Base-by-base conservation (phyloP, 148 eudicot genomes). In the Pouteria glomerata region DNA sequence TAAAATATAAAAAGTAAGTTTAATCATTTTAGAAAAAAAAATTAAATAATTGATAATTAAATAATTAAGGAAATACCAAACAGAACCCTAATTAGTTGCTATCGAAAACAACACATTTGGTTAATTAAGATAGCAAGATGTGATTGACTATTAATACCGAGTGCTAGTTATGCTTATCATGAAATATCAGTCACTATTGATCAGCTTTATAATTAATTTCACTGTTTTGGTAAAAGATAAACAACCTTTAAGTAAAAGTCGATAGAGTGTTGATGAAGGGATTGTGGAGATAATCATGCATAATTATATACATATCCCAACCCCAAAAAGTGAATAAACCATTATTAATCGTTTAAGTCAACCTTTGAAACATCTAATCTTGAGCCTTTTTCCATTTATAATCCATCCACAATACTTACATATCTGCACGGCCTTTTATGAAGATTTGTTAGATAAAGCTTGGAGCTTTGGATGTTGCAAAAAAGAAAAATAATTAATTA, bases 391-490 rank as follows among this genome's bases (percentile, higher is more conserved):
- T 39, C 71, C 42, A 44, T 76, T 60, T 72, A 47, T 31, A 66
- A 70, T 76, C 47, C 6, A 58, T 63, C 66, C 45, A 63, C 33
- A n/a, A 72, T 60, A 57, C 48, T 69, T 66, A 37, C 75, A 77
- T 74, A 83, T 83, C 81, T 77, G 71, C 81, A 71, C 81, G 3
- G 53, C 76, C 83, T 83, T 80, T 76, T 21, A 80, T 48, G 79
- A 74, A 66, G 86, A 80, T 83, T 77, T 61, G 47, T 39, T 56
- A 66, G 62, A 39, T 53, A 29, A 19, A 34, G 26, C n/a, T 27
- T 55, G n/a, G 24, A 8, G 55, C 65, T 52, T 71, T 16, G 59
- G 52, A 34, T 63, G 41, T 57, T n/a, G 51, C n/a, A 51, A 70
- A 53, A 6, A n/a, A n/a, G n/a, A n/a, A n/a, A n/a, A n/a, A n/a